Evolutionary conservation across 768 basidiomycete genomes (phyloP), one percentile per base, ranked within the genome.

Genomic region (Pisolithus orientalis): DNA sequence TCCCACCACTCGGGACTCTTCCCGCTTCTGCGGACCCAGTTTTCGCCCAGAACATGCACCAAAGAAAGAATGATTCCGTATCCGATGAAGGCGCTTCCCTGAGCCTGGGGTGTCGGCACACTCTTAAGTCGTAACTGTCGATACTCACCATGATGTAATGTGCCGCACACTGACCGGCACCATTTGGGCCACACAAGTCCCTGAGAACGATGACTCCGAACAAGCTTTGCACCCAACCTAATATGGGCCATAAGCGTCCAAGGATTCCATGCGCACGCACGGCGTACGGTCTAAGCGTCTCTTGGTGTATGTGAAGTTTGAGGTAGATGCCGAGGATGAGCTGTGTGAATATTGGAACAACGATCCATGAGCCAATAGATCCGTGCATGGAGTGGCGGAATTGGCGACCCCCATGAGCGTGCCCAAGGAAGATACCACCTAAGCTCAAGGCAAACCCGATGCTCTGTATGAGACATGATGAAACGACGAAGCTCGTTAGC

Each of bases 161-260:
- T 1, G 89, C 90, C 1, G 91, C 76, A 67, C 94, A 96, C 72
- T 95, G 94, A 6, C 83, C 86, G 1, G 94, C 72, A 28, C 82
- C 70, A 1, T 2, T 49, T 5, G 76, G 86, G n/a, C 80, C 88
- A 65, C 94, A 96, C 62, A 91, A 92, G 6, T 87, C 85, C 49
- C 81, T 70, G 59, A 85, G 77, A 0, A 85, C 76, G 42, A 88
- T 78, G 34, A 82, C 85, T 21, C 92, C 94, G 65, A 95, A 90
- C 8, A 96, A 68, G 75, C 91, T 89, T 66, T 96, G 94, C 1
- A 75, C 75, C 94, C 94, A 95, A 6, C 85, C 94, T 8, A 95
- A 61, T 51, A 95, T 70, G 0, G 94, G 93, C 65, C 88, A 96
- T 9, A 73, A 55, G 65, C 87, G 94, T 13, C 94, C 94, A 14